Conservation (phyloP, 192 early-diverging fungal species). For the Coemansia sp. region DNA sequence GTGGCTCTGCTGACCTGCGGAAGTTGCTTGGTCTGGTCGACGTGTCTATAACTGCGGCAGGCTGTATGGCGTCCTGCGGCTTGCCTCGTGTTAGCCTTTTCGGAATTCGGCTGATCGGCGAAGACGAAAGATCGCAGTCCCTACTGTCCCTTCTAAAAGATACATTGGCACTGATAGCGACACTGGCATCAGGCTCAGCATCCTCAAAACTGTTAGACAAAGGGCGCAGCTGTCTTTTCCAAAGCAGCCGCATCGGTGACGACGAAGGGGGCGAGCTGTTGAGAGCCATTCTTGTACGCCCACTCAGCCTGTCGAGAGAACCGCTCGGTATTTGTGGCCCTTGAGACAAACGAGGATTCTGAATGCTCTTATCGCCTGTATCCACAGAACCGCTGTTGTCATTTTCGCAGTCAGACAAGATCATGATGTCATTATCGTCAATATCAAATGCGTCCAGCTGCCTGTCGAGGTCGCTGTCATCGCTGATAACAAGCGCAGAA, state of each 20-base stretch:
- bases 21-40: not conserved
- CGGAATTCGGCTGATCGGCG: not conserved
- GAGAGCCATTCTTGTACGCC: not conserved
- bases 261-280: not conserved
- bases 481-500: conserved; percentile 8
- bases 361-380: not conserved
- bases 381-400: not conserved
- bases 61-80: not conserved
- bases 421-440: conserved; percentile 22
- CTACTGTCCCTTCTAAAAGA: not conserved
- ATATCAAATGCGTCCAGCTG: conserved; percentile 29
- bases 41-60: not conserved
- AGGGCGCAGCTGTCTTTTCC: not conserved
- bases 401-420: conserved; percentile 28
- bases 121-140: conserved; percentile 1
- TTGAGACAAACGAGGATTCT: not conserved
- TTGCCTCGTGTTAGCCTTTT: conserved; percentile 2
- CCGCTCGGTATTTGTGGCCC: not conserved
- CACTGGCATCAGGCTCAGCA: not conserved
- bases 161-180: not conserved
- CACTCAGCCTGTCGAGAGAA: not conserved
- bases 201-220: not conserved
- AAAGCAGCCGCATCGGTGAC: not conserved
- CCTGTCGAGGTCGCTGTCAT: conserved; percentile 16
- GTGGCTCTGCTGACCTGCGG: not conserved